Base-by-base conservation (phyloP, 2,329 filamentous ascomycete species). In the Thielaviopsis populi region DNA sequence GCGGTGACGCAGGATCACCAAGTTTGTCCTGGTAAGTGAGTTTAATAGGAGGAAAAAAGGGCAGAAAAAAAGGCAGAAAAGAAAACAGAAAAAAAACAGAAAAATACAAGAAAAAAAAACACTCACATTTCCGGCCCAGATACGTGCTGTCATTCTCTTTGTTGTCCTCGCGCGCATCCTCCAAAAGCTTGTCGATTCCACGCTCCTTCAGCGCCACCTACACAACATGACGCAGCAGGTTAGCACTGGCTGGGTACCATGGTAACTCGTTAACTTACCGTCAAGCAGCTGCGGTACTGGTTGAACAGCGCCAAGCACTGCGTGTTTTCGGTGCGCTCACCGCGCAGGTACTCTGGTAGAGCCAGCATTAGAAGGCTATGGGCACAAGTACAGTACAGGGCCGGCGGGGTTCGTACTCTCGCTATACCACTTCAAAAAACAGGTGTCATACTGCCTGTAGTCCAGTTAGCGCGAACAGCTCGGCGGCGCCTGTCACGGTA, bases 341-440 rank as follows among this genome's bases (percentile, higher is more conserved):
- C 91, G 69, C 91, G 83, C 22, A 99, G 83, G 71, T 96, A 99
- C 75, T 96, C 94, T 94, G n/a, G n/a, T n/a, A 68, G 13, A 33
- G 17, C 24, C 37, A 11, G 41, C 19, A 59, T 59, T 17, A 63
- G 69, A 61, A 61, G 22, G 22, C 22, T 10, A 19, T 30, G 7
- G 41, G n/a, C 33, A 46, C 59, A 42, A 66, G 53, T n/a, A n/a
- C n/a, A n/a, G n/a, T n/a, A n/a, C n/a, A n/a, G n/a, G n/a, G n/a
- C n/a, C n/a, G n/a, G n/a, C n/a, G n/a, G n/a, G n/a, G n/a, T 33
- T 33, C 86, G 66, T 79, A 96, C 94, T 97, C 76, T 99, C 94
- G 72, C 91, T 96, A 75, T 99, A 99, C 94, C 94, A 99, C 76
- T 96, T 97, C 68, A 99, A 78, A 73, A 99, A 99, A 77, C 94